Percentiles rank a stretch among this genome's conserved stretches.
Conservation (phyloP, 2,329 filamentous ascomycete species). For the Beauveria scarabaeidicola region DNA sequence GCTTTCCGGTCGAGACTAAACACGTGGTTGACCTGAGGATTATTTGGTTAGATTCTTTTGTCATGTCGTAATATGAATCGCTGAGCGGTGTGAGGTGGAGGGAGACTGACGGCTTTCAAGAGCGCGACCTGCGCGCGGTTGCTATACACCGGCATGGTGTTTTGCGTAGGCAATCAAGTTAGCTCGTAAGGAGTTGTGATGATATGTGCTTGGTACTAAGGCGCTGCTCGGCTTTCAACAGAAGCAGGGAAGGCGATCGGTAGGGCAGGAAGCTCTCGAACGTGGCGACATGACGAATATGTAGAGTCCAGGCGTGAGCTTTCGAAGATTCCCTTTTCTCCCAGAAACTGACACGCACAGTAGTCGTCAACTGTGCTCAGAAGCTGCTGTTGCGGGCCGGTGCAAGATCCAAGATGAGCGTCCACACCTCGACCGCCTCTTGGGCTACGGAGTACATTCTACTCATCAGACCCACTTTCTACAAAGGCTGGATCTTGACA, state of each 20-base stretch:
- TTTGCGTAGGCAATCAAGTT: background rate
- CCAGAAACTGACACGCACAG: background rate
- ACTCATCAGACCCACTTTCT: conserved; percentile 5
- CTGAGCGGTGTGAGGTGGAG: background rate
- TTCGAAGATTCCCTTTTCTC: background rate
- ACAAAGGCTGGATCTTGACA: background rate
- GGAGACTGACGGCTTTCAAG: conserved; percentile 41
- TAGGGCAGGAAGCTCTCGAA: background rate
- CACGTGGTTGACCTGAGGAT: conserved; percentile 26
- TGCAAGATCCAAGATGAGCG: background rate
- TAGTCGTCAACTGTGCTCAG: background rate
- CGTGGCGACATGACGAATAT: background rate
- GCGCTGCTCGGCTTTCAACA: background rate
- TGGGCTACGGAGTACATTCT: background rate
- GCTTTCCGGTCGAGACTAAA: conserved; percentile 38
- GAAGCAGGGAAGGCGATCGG: background rate
- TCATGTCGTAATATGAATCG: background rate
- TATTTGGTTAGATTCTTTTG: background rate
- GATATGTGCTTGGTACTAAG: background rate
- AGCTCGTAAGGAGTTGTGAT: no score
- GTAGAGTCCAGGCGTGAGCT: background rate
- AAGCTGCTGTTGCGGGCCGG: background rate
- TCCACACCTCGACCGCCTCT: background rate
- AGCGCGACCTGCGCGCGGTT: conserved; percentile 44
- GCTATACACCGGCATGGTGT: conserved; percentile 30